phyloP scores from a whole-genome alignment of 75 land plant genomes.

The Pinus taeda region DNA sequence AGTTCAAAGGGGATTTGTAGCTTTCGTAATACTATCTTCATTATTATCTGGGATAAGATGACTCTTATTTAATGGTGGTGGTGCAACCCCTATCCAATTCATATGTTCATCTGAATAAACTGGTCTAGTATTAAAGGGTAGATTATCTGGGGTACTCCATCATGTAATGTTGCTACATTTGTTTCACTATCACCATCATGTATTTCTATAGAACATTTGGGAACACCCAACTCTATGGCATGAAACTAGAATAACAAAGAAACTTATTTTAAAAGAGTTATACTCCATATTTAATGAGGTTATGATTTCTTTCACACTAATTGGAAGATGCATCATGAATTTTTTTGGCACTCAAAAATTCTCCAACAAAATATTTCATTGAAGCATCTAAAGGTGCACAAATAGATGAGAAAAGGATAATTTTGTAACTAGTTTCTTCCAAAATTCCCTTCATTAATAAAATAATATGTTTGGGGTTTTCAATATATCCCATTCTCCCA shows the following conservation, averaged over 20 bases:
- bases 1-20: too few relatives aligned
- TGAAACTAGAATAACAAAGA: constrained; percentile 51
- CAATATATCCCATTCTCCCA: constrained; percentile 90
- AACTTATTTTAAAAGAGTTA: constrained; percentile 34
- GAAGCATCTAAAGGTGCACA: constrained; percentile 69
- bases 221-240: constrained; percentile 82
- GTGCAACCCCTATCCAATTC: too few relatives aligned
- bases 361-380: constrained; percentile 22
- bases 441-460: constrained; percentile 48
- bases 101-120: too few relatives aligned
- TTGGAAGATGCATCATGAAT: neutral
- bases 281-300: constrained; percentile 13
- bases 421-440: constrained; percentile 34
- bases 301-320: neutral
- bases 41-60: too few relatives aligned
- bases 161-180: constrained; percentile 77
- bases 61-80: too few relatives aligned
- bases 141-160: constrained; percentile 83
- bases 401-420: constrained; percentile 68
- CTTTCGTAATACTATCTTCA: too few relatives aligned
- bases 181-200: constrained; percentile 98
- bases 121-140: too few relatives aligned
- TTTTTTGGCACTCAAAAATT: constrained; percentile 6
- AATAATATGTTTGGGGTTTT: constrained; percentile 64
- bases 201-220: constrained; percentile 60